A percentile compares a stretch with the other conserved stretches of the same genome.
phyloP scores from a whole-genome alignment of 2,329 filamentous ascomycete species.

The Colletotrichum noveboracense region DNA sequence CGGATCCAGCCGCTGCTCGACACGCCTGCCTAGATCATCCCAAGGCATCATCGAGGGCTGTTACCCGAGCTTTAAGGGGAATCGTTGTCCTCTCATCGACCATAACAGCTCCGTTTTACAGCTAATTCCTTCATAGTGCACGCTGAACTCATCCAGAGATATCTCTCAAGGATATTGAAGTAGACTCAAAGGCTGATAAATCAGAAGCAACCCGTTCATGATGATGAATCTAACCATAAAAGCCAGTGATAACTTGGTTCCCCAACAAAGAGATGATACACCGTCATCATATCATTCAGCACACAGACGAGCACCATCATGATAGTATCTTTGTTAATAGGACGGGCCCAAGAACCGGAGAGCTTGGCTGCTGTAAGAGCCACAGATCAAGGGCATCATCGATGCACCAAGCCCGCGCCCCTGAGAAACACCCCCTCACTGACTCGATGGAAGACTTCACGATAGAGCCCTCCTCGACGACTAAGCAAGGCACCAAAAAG shows the following conservation, averaged over 20 bases:
- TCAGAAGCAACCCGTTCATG: neutral
- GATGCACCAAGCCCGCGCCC: neutral
- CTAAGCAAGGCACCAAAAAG: neutral
- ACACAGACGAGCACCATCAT: neutral
- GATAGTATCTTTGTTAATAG: neutral
- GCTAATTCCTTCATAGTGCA: too few relatives aligned
- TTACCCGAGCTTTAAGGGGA: accelerated
- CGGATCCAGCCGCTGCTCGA: neutral
- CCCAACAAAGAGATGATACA: neutral
- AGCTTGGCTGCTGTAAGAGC: neutral
- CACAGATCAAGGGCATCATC: neutral
- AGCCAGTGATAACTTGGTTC: neutral
- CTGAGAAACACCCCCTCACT: neutral
- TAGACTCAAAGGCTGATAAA: neutral
- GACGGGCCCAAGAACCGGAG: neutral
- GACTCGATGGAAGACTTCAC: neutral
- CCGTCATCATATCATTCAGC: neutral
- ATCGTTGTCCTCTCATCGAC: neutral
- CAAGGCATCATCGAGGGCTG: neutral
- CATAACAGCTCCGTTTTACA: too few relatives aligned
- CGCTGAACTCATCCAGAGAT: neutral
- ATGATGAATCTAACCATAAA: neutral
- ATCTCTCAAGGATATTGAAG: neutral
- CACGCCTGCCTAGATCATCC: neutral
- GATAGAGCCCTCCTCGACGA: neutral